Evolutionary conservation across 164 flowering plant genomes (phyloP).

Genomic region (Paratinospora sagittata): DNA sequence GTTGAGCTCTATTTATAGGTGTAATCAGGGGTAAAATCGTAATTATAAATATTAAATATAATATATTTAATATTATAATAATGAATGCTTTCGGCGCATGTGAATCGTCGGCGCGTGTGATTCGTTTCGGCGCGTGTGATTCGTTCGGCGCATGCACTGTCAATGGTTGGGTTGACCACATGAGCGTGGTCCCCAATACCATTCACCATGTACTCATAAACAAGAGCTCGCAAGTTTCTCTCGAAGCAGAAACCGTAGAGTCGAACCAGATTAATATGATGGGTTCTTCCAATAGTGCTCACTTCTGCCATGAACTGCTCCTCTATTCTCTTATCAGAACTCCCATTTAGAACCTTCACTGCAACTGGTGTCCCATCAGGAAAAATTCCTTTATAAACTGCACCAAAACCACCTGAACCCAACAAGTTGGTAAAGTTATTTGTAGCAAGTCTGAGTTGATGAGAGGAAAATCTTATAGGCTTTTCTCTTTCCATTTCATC

Average conservation of each 20-base stretch:
- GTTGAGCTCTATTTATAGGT: no score
- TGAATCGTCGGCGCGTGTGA: no score
- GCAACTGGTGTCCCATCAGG: constrained; percentile 13
- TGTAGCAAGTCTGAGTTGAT: constrained; percentile 16
- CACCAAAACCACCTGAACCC: constrained; percentile 25
- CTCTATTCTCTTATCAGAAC: constrained; percentile 13
- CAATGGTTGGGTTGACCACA: no score
- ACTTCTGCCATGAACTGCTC: constrained; percentile 30
- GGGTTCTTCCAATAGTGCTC: constrained; percentile 25
- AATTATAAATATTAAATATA: no score
- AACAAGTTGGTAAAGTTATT: constrained; percentile 13
- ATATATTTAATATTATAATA: no score
- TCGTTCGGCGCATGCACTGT: no score
- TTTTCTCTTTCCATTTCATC: constrained; percentile 20
- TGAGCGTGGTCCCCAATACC: no score
- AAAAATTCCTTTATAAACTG: constrained; percentile 21
- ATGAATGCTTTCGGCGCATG: no score
- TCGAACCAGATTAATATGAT: constrained; percentile 27
- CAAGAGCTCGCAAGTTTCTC: constrained; percentile 9
- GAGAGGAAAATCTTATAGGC: constrained; percentile 19
- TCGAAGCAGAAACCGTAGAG: constrained; percentile 27
- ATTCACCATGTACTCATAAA: constrained; percentile 24
- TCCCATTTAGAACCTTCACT: constrained; percentile 22
- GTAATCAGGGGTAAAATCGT: no score
- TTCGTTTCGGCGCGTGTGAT: no score